Evolutionary conservation across 495 filamentous ascomycete genomes (phyloP).

Genomic region (Talaromyces borbonicus): DNA sequence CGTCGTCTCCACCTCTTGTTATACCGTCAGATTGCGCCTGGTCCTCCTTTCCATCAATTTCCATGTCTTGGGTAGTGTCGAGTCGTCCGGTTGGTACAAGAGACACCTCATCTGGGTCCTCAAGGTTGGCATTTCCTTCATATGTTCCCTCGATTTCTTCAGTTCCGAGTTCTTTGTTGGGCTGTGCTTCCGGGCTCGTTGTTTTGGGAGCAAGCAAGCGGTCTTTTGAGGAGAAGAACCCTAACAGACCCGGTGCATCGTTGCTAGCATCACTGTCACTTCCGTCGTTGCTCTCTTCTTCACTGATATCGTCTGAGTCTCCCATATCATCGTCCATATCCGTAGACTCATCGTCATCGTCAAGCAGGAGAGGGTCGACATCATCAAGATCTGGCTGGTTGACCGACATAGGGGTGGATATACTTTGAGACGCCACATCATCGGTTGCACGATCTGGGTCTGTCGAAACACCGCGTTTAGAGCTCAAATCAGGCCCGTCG

Average conservation of each 20-base stretch:
- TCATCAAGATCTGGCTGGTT: conserved; percentile 47
- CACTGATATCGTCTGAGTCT: conserved; percentile 50
- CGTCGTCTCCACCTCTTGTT: too few species aligned
- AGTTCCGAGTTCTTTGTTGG: conserved; percentile 10
- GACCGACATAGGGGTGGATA: conserved; percentile 17
- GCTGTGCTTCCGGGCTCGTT: conserved; percentile 19
- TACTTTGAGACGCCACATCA: conserved; percentile 17
- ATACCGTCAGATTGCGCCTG: too few species aligned
- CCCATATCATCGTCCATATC: conserved; percentile 84
- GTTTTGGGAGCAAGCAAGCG: conserved; percentile 21
- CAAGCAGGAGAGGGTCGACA: conserved; percentile 54
- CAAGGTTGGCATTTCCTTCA: conserved; percentile 17
- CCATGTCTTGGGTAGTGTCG: not conserved
- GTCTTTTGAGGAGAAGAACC: conserved; percentile 50
- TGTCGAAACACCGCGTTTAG: not conserved
- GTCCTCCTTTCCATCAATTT: too few species aligned
- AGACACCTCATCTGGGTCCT: conserved; percentile 38
- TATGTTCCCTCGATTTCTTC: conserved; percentile 15
- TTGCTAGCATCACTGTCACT: conserved; percentile 43
- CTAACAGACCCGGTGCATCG: conserved; percentile 49
- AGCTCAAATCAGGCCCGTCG: not conserved
- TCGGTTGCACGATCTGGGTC: conserved; percentile 15
- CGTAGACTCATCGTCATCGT: conserved; percentile 72
- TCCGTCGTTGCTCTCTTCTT: conserved; percentile 37
- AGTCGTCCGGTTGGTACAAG: conserved; percentile 33